Evolutionary conservation across 2,329 filamentous ascomycete species (phyloP), one percentile per base, ranked within the genome.

Genomic region (Zymoseptoria crescenta): DNA sequence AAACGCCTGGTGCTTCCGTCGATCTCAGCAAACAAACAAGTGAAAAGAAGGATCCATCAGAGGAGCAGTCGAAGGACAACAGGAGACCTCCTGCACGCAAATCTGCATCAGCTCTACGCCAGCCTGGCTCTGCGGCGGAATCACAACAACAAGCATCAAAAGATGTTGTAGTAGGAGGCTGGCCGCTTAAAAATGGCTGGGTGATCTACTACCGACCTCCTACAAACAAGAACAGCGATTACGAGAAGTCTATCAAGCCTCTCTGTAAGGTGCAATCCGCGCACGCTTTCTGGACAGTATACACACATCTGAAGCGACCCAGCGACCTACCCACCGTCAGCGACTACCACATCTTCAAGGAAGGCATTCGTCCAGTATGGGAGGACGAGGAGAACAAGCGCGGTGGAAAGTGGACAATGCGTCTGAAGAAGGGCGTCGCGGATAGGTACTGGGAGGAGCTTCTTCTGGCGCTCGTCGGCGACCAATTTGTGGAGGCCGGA

Each of bases 391-490:
- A 95, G 73, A 99, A 99, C 77, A 94, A 91, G 75, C 88, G 87
- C 67, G 94, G 94, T 57, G 94, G 94, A 55, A 99, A 99, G 78
- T 99, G 93, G 93, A 92, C 96, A 65, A 87, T 99, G 73, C 84
- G 93, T 65, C 79, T 99, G 73, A 96, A 96, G 83, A 99, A 99
- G 80, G 94, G 94, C 27, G 90, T 99, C 20, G 90, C 91, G 19
- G 94, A 97, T 75, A 86, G 93, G 57, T 96, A 96, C 75, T 99
- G 94, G 91, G 94, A 99, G 78, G 90, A 96, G 71, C 80, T 97
- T 54, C 79, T 97, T 61, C 80, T 97, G 68, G 91, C 91, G 27
- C 88, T 96, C 68, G 85, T 96, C 59, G 94, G 94, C 50, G 92
- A 97, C 70, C 91, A 96, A 73, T 97, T 99, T 72, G 84, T 85